These are phyloP conservation scores for Pseudogymnoascus sp. DNA, from an alignment of 2,329 filamentous ascomycete genomes.

Conservation along the genomic window DNA sequence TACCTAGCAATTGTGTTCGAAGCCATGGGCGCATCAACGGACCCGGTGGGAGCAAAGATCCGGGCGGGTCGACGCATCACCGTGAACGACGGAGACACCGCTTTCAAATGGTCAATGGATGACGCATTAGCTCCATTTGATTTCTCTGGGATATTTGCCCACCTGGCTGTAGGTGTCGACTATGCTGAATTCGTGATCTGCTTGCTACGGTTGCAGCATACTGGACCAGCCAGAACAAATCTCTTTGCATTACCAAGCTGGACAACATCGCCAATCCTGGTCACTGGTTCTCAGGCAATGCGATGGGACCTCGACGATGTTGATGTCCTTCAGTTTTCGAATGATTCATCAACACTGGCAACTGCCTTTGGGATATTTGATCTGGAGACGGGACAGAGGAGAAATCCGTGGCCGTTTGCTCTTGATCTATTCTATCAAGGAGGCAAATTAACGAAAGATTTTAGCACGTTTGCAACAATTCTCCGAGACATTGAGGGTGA, in stretches of 20 bases:
- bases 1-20: not conserved
- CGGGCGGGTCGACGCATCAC: not conserved
- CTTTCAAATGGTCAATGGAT: not conserved
- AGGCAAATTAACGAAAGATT: not conserved
- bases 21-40: not conserved
- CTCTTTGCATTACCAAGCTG: not conserved
- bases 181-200: not conserved
- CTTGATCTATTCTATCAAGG: not conserved
- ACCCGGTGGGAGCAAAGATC: not conserved
- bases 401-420: not conserved
- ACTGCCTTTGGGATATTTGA: not conserved
- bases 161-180: not conserved
- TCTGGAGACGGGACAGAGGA: not conserved
- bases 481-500: not conserved
- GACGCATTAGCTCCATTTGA: not conserved
- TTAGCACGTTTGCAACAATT: not conserved
- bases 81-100: not conserved
- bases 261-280: not conserved
- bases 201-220: constrained; percentile 6
- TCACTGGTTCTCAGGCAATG: not conserved
- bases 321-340: constrained; percentile 6
- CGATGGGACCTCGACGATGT: constrained; percentile 8
- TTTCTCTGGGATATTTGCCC: not conserved
- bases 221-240: not conserved
- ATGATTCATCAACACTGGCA: not conserved